phyloP scores from a whole-genome alignment of 176 grass and related monocot genomes.

The Lolium rigidum region DNA sequence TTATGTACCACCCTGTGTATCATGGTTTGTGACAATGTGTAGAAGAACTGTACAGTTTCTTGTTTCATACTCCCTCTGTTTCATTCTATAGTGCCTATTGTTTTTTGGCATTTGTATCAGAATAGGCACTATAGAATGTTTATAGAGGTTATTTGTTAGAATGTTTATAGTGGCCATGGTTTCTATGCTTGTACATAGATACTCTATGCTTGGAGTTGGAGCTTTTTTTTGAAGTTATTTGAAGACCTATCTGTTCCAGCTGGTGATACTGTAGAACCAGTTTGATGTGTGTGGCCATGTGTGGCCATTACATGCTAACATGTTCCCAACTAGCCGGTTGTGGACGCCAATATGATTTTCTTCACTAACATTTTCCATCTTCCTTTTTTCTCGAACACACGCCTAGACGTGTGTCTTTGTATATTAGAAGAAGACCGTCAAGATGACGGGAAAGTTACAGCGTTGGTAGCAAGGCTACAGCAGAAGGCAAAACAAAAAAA shows the following conservation, averaged over 20 bases:
- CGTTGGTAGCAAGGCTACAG: no score
- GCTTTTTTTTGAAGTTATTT: background rate
- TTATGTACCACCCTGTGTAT: background rate
- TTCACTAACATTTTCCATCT: conserved; percentile 32
- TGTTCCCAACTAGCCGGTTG: conserved; percentile 23
- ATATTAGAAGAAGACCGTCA: no score
- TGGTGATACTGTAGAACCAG: background rate
- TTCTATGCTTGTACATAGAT: background rate
- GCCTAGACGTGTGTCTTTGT: no score
- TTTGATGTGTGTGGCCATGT: background rate
- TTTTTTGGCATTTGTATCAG: no score
- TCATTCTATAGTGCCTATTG: no score
- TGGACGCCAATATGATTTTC: conserved; percentile 27
- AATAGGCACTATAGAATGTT: no score
- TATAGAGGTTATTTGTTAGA: no score
- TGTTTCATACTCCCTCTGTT: no score
- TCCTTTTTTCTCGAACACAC: no score
- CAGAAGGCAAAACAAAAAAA: no score
- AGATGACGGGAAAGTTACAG: no score
- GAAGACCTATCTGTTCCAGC: background rate
- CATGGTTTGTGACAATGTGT: background rate
- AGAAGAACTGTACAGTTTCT: background rate
- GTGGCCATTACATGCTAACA: background rate
- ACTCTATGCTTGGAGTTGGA: background rate
- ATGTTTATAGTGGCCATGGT: no score